These are phyloP conservation scores for Aspergillus cavernicola DNA, from an alignment of 495 filamentous ascomycete species.

Conservation along the genomic window DNA sequence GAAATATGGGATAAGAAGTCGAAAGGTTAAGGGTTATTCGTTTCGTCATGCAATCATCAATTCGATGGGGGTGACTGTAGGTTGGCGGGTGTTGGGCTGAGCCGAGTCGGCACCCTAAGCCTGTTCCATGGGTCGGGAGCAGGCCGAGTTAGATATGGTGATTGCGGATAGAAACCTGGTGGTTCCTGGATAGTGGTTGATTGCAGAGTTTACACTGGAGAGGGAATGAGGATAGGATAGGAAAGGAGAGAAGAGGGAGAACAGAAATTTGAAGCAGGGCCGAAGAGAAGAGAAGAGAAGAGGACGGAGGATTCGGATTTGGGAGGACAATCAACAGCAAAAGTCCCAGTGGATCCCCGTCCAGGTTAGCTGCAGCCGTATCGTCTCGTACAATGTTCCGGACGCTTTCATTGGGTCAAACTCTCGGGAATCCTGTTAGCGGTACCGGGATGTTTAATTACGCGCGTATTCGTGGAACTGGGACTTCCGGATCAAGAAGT, in stretches of 20 bases:
- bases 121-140: conserved; percentile 18
- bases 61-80: background rate
- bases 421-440: background rate
- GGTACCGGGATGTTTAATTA: background rate
- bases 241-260: background rate
- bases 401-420: background rate
- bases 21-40: conserved; percentile 12
- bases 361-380: background rate
- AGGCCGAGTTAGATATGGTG: too few species aligned
- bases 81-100: background rate
- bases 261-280: background rate
- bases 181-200: too few species aligned
- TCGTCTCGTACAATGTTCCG: background rate
- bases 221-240: background rate
- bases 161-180: too few species aligned
- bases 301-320: background rate
- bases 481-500: too few species aligned
- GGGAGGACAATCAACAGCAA: background rate
- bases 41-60: conserved; percentile 31
- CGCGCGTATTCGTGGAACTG: background rate
- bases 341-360: background rate
- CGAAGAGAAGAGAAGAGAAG: background rate
- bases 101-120: conserved; percentile 4
- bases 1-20: background rate
- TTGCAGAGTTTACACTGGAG: too few species aligned